Evolutionary conservation across 352 stramenopile species (phyloP).

Genomic region (Phytophthora pini): DNA sequence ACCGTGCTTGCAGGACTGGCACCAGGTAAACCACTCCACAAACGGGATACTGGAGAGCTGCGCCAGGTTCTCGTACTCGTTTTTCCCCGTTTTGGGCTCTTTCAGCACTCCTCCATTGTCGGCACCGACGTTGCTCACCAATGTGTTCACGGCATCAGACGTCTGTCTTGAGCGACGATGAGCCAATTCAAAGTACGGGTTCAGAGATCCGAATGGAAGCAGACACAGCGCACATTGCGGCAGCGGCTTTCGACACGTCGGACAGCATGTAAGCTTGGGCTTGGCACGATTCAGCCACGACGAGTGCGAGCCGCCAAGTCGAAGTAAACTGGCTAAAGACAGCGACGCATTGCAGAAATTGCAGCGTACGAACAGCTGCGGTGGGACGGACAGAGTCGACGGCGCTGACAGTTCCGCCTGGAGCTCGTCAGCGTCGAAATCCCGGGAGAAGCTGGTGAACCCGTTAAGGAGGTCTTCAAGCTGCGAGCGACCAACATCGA

Average conservation of each 20-base stretch:
- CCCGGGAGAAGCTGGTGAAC: constrained; percentile 64
- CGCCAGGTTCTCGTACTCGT: constrained; percentile 84
- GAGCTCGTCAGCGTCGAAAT: constrained; percentile 54
- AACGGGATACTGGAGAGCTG: constrained; percentile 94
- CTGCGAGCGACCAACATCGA: constrained; percentile 93
- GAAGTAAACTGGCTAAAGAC: constrained; percentile 88
- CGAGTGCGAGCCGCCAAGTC: constrained; percentile 90
- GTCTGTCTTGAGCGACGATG: constrained; percentile 75
- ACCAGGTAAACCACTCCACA: constrained; percentile 96
- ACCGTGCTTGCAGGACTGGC: constrained; percentile 90
- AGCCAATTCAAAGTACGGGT: constrained; percentile 96
- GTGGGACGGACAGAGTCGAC: constrained; percentile 63
- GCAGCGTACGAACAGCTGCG: constrained; percentile 94
- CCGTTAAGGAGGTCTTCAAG: constrained; percentile 87
- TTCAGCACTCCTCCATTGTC: constrained; percentile 55
- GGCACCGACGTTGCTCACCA: constrained; percentile 35
- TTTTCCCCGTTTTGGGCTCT: constrained; percentile 56
- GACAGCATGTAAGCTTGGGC: constrained; percentile 91
- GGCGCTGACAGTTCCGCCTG: constrained; percentile 52
- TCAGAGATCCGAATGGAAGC: constrained; percentile 93
- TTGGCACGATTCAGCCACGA: constrained; percentile 91
- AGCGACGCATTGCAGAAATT: constrained; percentile 95
- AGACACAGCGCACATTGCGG: constrained; percentile 94
- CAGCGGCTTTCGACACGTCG: constrained; percentile 93
- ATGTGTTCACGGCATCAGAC: constrained; percentile 52